Evolutionary conservation across 2,329 filamentous ascomycete species (phyloP).

Genomic region (Incumbomyces delicatus): DNA sequence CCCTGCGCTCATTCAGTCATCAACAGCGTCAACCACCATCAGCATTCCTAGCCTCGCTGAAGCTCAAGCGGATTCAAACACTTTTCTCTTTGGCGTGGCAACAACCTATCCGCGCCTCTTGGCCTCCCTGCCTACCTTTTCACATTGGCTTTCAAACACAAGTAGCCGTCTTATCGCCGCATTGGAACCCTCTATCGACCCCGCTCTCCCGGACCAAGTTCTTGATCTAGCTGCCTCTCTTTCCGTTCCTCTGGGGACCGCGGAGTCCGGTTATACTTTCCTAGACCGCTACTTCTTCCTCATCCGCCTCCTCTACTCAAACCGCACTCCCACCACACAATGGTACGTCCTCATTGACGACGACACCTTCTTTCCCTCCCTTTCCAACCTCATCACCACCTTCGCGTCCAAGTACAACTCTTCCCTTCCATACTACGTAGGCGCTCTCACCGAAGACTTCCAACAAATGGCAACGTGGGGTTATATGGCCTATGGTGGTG

Average conservation of each 20-base stretch:
- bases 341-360: conserved; percentile 54
- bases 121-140: conserved; percentile 42
- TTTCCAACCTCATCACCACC: conserved; percentile 39
- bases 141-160: conserved; percentile 47
- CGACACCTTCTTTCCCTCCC: conserved; percentile 53
- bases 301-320: conserved; percentile 39
- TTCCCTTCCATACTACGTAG: conserved; percentile 43
- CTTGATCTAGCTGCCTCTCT: conserved; percentile 28
- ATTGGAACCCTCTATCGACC: conserved; percentile 32
- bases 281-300: conserved; percentile 49
- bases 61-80: conserved; percentile 30
- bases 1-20: background rate
- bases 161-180: conserved; percentile 45
- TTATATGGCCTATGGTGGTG: conserved; percentile 52
- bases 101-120: conserved; percentile 43
- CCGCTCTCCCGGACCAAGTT: conserved; percentile 21
- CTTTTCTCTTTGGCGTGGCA: conserved; percentile 50
- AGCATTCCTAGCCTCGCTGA: conserved; percentile 1
- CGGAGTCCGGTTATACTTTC: conserved; percentile 28
- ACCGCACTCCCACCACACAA: conserved; percentile 28
- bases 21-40: background rate
- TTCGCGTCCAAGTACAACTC: conserved; percentile 42
- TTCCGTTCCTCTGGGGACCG: conserved; percentile 34
- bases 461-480: conserved; percentile 44
- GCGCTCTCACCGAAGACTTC: conserved; percentile 49